Evolutionary conservation across 768 basidiomycete genomes (phyloP).

Genomic region (Amanita pseudoporphyria): DNA sequence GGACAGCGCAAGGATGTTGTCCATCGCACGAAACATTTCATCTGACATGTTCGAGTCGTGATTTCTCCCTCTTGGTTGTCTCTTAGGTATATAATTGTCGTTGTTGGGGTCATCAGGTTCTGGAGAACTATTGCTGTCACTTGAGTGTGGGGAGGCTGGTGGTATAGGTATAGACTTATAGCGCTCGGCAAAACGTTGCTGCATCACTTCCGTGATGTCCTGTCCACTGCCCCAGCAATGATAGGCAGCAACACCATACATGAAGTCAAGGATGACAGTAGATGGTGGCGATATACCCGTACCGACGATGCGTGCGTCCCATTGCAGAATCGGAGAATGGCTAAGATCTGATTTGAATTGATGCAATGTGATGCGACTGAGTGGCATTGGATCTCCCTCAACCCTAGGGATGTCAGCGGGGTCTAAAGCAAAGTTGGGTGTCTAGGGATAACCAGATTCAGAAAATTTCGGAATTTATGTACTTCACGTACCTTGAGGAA

Average conservation of each 20-base stretch:
- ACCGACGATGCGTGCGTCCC: not conserved
- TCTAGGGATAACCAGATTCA: conserved; percentile 4
- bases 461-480: not conserved
- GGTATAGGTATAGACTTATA: conserved; percentile 7
- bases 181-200: conserved; percentile 5
- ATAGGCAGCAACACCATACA: no score
- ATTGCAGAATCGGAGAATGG: not conserved
- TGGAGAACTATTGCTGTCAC: no score
- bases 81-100: conserved; percentile 7
- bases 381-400: conserved; percentile 9
- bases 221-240: conserved; percentile 10
- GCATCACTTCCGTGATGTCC: conserved; percentile 9
- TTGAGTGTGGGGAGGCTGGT: not conserved
- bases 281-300: no score
- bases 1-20: no score
- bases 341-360: not conserved
- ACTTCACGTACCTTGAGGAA: no score
- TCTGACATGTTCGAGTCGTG: conserved; percentile 7
- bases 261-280: no score
- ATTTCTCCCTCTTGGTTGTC: conserved; percentile 5
- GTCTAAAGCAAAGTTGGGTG: conserved; percentile 8
- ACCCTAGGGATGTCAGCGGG: conserved; percentile 11
- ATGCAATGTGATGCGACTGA: conserved; percentile 12
- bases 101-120: not conserved
- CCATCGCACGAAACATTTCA: conserved; percentile 10